Conservation (phyloP, 768 basidiomycete genomes). For the Phaeolepiota aurea region DNA sequence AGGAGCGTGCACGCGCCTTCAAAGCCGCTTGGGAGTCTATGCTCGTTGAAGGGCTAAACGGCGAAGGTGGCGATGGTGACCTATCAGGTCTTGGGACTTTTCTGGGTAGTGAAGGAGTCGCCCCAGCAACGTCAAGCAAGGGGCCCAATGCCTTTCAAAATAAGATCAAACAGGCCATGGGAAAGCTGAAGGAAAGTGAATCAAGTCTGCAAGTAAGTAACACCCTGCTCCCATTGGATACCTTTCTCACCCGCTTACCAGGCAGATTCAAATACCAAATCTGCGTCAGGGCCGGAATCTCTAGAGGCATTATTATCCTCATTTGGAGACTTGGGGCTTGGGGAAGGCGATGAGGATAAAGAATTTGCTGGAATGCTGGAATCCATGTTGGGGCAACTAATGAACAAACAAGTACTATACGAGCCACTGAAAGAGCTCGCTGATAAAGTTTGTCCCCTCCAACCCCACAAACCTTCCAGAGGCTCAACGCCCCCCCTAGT, state of each 20-base stretch:
- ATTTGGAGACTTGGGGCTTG: slow-evolving; percentile 29
- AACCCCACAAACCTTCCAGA: neutral
- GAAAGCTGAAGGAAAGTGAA: slow-evolving; percentile 66
- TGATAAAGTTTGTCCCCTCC: slow-evolving; percentile 42
- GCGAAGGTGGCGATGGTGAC: slow-evolving; percentile 15
- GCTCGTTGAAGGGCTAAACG: slow-evolving; percentile 56
- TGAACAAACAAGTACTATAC: slow-evolving; percentile 79
- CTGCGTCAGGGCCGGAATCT: slow-evolving; percentile 19
- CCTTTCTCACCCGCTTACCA: slow-evolving; percentile 7
- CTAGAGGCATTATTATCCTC: slow-evolving; percentile 47
- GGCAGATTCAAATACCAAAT: slow-evolving; percentile 11
- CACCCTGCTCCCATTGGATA: too few relatives aligned
- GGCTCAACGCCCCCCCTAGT: slow-evolving; percentile 30
- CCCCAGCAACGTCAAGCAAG: slow-evolving; percentile 6
- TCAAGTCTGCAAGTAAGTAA: slow-evolving; percentile 37
- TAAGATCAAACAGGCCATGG: slow-evolving; percentile 64
- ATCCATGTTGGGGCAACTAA: slow-evolving; percentile 72
- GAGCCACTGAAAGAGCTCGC: slow-evolving; percentile 79
- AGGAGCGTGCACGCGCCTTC: slow-evolving; percentile 30
- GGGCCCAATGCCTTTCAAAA: slow-evolving; percentile 46
- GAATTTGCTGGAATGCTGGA: slow-evolving; percentile 66
- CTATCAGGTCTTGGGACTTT: slow-evolving; percentile 10
- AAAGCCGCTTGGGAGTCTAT: slow-evolving; percentile 67
- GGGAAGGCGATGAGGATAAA: slow-evolving; percentile 29
- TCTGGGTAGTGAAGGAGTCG: slow-evolving; percentile 5